Base-by-base conservation (phyloP, 169 alveolate genomes). In the Plasmodium cynomolgi region DNA sequence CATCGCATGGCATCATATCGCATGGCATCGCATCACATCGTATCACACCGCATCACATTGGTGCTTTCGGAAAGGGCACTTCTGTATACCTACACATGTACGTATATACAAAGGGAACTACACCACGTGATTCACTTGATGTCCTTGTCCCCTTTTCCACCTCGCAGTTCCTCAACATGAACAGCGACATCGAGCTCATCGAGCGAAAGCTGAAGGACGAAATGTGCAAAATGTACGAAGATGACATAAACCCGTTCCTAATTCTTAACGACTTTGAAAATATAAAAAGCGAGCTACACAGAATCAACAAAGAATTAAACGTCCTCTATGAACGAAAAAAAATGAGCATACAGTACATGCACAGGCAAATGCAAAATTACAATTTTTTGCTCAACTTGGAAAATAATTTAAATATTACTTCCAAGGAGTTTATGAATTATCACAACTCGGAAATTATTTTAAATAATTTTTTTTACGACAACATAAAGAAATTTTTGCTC, bases 331-430 rank as follows among this genome's bases (percentile, higher is more conserved):
- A 73, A 90, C 34, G 79, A 20, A 90, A 90, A 90, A 90, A 90
- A 39, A 56, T 56, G 50, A 62, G 91, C 58, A 80, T 81, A 62
- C 68, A 77, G 4, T 80, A 80, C 72, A 47, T 90, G 83, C 94
- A 90, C 50, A 79, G 94, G 31, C 94, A 90, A 81, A 80, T 90
- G 94, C 94, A 90, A 79, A 90, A 90, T 90, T 90, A 90, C 15
- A 90, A 90, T 41, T 90, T 90, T 29, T 23, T 90, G 34, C 71
- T 81, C 13, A 90, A 80, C 47, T 41, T 90, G 54, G 94, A 90
- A 90, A 90, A 90, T 23, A 81, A 90, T 77, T 90, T 90, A 80
- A 68, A 90, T 47, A 80, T 62, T 41, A 33, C 94, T 13, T 58
- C 90, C 62, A 90, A 41, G 44, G 72, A 90, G 33, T 90, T 90